phyloP scores from a whole-genome alignment of 768 basidiomycete genomes.

The Hortiboletus flavorubellus region DNA sequence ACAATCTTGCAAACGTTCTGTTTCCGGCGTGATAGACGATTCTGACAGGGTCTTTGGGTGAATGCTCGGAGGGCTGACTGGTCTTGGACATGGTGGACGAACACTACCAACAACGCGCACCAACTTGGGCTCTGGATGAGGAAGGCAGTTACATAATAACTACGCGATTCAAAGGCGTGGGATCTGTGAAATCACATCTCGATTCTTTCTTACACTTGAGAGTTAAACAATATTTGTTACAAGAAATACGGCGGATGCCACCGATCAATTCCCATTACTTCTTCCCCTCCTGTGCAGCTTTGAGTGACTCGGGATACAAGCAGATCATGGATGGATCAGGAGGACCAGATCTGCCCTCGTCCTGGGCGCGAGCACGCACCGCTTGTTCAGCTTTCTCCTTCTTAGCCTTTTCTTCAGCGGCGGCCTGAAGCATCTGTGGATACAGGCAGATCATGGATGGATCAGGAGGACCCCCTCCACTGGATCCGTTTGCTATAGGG shows the following conservation, averaged over 20 bases:
- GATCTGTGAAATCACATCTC: not conserved
- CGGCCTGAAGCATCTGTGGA: not conserved
- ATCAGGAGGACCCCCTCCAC: not conserved
- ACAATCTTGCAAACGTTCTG: constrained; percentile 40
- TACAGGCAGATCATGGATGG: not conserved
- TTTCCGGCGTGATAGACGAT: constrained; percentile 38
- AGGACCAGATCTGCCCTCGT: not conserved
- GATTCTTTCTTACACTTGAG: too few relatives aligned
- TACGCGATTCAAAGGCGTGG: not conserved
- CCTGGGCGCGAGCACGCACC: not conserved
- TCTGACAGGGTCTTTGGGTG: constrained; percentile 6
- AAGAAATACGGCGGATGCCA: not conserved
- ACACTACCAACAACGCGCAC: not conserved
- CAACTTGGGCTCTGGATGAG: not conserved
- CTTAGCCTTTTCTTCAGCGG: not conserved
- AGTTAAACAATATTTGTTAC: too few relatives aligned
- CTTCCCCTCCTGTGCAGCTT: not conserved
- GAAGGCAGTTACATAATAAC: constrained; percentile 1
- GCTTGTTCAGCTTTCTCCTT: not conserved
- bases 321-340: not conserved
- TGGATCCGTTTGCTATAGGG: not conserved
- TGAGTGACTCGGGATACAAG: not conserved
- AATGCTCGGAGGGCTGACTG: not conserved
- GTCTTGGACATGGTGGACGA: constrained; percentile 10
- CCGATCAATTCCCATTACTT: not conserved